Evolutionary conservation across 805 yeast species (phyloP).

Genomic region (Metschnikowia lachancei): DNA sequence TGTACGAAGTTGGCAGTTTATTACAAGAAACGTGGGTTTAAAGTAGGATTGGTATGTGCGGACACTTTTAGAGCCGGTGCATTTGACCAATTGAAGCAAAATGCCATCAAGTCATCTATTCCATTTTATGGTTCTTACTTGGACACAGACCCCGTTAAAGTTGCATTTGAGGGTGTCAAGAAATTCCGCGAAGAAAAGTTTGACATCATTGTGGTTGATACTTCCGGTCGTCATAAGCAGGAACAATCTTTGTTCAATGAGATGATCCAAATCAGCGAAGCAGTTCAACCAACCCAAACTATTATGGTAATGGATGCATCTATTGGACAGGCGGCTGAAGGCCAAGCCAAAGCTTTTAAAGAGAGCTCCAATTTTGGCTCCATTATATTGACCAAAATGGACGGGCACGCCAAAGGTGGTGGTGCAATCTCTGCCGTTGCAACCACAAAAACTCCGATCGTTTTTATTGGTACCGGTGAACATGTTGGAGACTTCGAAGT

Average conservation of each 20-base stretch:
- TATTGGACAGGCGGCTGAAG: slow-evolving; percentile 97
- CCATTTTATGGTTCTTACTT: slow-evolving; percentile 95
- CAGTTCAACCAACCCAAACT: slow-evolving; percentile 91
- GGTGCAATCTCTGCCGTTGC: slow-evolving; percentile 99
- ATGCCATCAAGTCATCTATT: slow-evolving; percentile 90
- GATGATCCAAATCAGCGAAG: slow-evolving; percentile 88
- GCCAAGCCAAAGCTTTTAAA: slow-evolving; percentile 91
- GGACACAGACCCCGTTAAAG: slow-evolving; percentile 92
- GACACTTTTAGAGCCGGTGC: slow-evolving; percentile 99
- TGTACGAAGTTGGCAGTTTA: slow-evolving; percentile 96
- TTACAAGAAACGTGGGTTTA: slow-evolving; percentile 89
- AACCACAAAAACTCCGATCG: slow-evolving; percentile 91
- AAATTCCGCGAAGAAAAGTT: slow-evolving; percentile 88
- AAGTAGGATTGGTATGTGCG: slow-evolving; percentile 96
- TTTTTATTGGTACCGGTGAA: slow-evolving; percentile 97
- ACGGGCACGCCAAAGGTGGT: slow-evolving; percentile 99
- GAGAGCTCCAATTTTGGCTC: slow-evolving; percentile 93
- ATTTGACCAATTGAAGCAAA: slow-evolving; percentile 95
- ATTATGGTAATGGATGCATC: slow-evolving; percentile 97
- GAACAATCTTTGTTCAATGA: slow-evolving; percentile 88
- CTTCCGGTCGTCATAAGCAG: slow-evolving; percentile 97
- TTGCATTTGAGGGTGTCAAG: slow-evolving; percentile 87
- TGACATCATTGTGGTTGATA: slow-evolving; percentile 92
- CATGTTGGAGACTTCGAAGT: slow-evolving; percentile 91
- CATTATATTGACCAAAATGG: slow-evolving; percentile 92